Base-by-base conservation (phyloP, 2,329 filamentous ascomycete genomes). In the Stylonectria norvegica region DNA sequence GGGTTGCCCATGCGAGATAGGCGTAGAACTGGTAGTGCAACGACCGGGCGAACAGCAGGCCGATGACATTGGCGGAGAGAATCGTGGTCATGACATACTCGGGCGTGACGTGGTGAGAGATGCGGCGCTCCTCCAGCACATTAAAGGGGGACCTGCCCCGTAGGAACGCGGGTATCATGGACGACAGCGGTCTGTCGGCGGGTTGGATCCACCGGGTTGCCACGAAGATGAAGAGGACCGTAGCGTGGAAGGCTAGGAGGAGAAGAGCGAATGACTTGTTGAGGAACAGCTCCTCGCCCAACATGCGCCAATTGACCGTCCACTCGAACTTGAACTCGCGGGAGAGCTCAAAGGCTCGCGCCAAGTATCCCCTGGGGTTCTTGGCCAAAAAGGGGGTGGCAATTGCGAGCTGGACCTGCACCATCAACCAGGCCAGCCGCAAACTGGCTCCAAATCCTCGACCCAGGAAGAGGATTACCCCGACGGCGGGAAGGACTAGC, bases 241-340 rank as follows among this genome's bases (percentile, higher is more conserved):
- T 62, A 18, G 71, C 69, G 61, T 96, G 89, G 40, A 79, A 59
- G 2, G 65, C 71, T 18, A 95, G 71, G 36, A 96, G 73, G 11
- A 68, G 64, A 14, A 83, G 53, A 18, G 89, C 79, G 60, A 95
- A 94, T 2, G 68, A 61, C 44, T 70, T 77, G 52, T 74, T 76
- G 33, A 94, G 75, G 56, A 98, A 98, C 0, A 70, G 65, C 5
- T 86, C 78, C 65, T 96, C 89, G 12, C 86, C 83, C n/a, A 96
- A 68, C 62, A 97, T 97, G 38, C 90, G 82, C 93, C 93, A 98
- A 65, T 98, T 98, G 52, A 98, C 93, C 0, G 93, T 98, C 93
- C 93, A 98, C 67, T 91, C 89, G 73, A 91, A 97, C 56, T 95
- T 75, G 68, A 98, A 98, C 55, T 88, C 81, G 39, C 93, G 78